A percentile compares a stretch with the other conserved stretches of the same genome.
phyloP scores from a whole-genome alignment of 176 grass and related monocot genomes.

The Otatea glauca region DNA sequence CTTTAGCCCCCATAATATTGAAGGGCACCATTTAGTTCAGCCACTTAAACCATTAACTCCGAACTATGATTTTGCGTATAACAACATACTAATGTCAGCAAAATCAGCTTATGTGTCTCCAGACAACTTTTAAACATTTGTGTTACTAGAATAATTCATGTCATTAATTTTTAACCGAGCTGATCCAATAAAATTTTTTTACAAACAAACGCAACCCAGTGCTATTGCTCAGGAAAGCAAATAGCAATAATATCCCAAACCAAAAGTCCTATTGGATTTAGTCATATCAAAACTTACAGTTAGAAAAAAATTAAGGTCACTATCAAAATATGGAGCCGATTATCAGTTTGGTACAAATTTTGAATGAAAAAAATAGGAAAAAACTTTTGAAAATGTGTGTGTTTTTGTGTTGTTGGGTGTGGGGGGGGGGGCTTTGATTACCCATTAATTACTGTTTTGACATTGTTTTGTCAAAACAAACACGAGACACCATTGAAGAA shows the following conservation, averaged over 20 bases:
- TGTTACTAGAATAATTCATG: not conserved
- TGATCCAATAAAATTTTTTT: not conserved
- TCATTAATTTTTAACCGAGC: not conserved
- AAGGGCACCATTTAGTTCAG: conserved; percentile 3
- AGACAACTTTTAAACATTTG: not conserved
- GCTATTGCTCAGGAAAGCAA: not conserved
- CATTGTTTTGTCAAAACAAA: conserved; percentile 8
- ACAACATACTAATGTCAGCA: not conserved
- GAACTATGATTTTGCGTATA: conserved; percentile 2
- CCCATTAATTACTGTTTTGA: not conserved
- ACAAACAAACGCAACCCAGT: not conserved
- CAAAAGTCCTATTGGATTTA: not conserved
- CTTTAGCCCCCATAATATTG: not conserved
- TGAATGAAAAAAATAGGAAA: not conserved
- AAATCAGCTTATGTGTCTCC: not conserved
- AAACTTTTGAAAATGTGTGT: not conserved
- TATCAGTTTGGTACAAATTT: not conserved
- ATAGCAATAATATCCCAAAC: not conserved
- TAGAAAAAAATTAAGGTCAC: not conserved
- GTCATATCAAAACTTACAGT: not conserved
- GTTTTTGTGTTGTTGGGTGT: too few species aligned
- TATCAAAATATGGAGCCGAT: not conserved
- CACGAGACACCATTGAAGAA: not conserved
- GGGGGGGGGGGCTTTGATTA: not conserved
- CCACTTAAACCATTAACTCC: conserved; percentile 9